Base-by-base conservation (phyloP, 306 rosid species). In the Quercus variabilis region DNA sequence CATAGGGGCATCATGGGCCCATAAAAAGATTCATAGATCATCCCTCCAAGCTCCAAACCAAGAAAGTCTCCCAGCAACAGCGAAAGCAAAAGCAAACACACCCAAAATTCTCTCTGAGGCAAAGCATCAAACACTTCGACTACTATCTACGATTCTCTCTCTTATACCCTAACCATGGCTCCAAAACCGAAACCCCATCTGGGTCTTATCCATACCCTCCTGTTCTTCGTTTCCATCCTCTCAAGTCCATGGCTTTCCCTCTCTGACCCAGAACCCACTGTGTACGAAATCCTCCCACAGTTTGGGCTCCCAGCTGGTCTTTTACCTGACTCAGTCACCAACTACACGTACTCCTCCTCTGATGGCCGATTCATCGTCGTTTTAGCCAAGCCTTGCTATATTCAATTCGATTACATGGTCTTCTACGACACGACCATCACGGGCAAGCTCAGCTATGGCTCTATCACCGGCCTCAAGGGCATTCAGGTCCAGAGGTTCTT, bases 301-400 rank as follows among this genome's bases (percentile, higher is more conserved):
- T 92, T 71, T 58, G 97, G 99, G 2, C 97, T 96, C 38, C 98
- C 99, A 0, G 76, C 86, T 0, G 99, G 99, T 3, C 96, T 96
- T 8, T 74, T 91, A 18, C 98, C 99, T 2, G 70, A 82, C 75
- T 80, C 96, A 3, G 98, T 96, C 55, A 38, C 69, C 72, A 83
- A 55, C 75, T 96, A 89, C 83, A 59, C 88, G 0, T 71, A 91
- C 14, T 82, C 90, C 13, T 79, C 89, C 5, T 83, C 86, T 35
- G 96, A 96, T 59, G 97, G 97, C 1, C 62, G 62, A 71, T 96
- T 96, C 80, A 76, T 71, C 35, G 98, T 96, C 73, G 30, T 2
- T 75, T 85, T 96, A 91, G 68, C 67, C 2, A 83, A 83, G 0
- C 85, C 94, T 0, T 96, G 99, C 83, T 96, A 96, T 52, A 18